Evolutionary conservation across 2,329 filamentous ascomycete genomes (phyloP).

Genomic region (Botryotinia calthae): DNA sequence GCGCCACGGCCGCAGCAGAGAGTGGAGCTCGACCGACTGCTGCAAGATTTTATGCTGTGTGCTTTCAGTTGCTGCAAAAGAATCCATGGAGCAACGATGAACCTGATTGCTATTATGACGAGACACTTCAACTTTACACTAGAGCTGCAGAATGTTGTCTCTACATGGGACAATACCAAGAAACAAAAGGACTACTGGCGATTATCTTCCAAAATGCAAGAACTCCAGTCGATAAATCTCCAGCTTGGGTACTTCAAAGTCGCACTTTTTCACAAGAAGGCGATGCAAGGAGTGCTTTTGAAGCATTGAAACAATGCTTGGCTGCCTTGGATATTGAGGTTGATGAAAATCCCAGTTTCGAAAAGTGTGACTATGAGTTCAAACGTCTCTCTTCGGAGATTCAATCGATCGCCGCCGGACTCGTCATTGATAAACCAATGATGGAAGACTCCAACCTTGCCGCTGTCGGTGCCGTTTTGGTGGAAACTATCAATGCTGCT

Average conservation of each 20-base stretch:
- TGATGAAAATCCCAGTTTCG: conserved; percentile 64
- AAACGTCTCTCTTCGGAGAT: conserved; percentile 59
- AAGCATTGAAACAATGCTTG: conserved; percentile 68
- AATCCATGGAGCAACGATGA: conserved; percentile 70
- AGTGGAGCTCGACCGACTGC: conserved; percentile 81
- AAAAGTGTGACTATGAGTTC: conserved; percentile 76
- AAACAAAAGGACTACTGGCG: conserved; percentile 66
- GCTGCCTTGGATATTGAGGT: conserved; percentile 65
- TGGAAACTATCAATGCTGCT: conserved; percentile 66
- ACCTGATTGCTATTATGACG: conserved; percentile 77
- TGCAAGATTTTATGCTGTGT: conserved; percentile 75
- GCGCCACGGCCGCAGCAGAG: conserved; percentile 74
- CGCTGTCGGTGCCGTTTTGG: conserved; percentile 66
- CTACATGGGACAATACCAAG: conserved; percentile 68
- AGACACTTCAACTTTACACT: conserved; percentile 77
- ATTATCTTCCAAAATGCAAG: conserved; percentile 69
- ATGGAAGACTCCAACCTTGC: conserved; percentile 53
- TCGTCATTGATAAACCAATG: conserved; percentile 46
- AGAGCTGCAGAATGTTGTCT: conserved; percentile 80
- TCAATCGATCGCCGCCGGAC: conserved; percentile 52
- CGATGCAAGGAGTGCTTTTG: conserved; percentile 66
- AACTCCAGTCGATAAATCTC: conserved; percentile 74
- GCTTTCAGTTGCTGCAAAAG: conserved; percentile 74
- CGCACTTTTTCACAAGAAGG: conserved; percentile 74
- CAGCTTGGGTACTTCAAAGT: conserved; percentile 79